Base-by-base conservation (phyloP, 441 rosid genomes). In the Syzygium syzygioides region DNA sequence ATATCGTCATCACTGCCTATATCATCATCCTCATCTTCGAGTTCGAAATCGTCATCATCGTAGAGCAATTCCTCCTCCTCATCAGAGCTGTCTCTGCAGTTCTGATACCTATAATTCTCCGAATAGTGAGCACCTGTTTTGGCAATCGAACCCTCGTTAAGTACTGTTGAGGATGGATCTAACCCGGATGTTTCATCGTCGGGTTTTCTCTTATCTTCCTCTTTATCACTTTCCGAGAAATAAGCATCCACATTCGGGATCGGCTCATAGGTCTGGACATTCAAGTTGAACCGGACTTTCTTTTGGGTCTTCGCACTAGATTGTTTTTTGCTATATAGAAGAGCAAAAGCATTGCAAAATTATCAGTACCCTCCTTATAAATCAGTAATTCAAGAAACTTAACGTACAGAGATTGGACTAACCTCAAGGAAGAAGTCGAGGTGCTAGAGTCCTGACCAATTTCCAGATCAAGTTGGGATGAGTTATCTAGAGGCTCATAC, bases 401-500 rank as follows among this genome's bases (percentile, higher is more conserved):
- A 3, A 9, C 52, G 1, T 13, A 86, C 52, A 55, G 18, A 57
- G 30, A 55, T 86, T 32, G 37, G 52, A 79, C 90, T 79, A 85
- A 94, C 96, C 94, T 93, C 91, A 89, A 91, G 87, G 92, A 91
- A 89, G 94, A 85, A 85, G 90, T 91, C 26, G 90, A 88, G 57
- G 55, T 71, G 62, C 86, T 60, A 86, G 91, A 86, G 71, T 92
- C 88, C 53, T 79, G 94, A 66, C 54, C 20, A 86, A 50, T 18
- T 59, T 91, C 92, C 88, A 91, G 85, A 88, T 90, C 89, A 50
- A 85, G 34, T 48, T 90, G 92, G 85, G 71, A 89, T 54, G 89
- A 86, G 41, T 94, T 92, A 86, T 91, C 97, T n/a, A 97, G 92
- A 92, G 95, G 96, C 85, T 95, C 93, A 90, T 95, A 97, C 89